Percentiles rank a stretch among this genome's conserved stretches.
Conservation (phyloP, 768 basidiomycete species). For the Polyporus arcularius region DNA sequence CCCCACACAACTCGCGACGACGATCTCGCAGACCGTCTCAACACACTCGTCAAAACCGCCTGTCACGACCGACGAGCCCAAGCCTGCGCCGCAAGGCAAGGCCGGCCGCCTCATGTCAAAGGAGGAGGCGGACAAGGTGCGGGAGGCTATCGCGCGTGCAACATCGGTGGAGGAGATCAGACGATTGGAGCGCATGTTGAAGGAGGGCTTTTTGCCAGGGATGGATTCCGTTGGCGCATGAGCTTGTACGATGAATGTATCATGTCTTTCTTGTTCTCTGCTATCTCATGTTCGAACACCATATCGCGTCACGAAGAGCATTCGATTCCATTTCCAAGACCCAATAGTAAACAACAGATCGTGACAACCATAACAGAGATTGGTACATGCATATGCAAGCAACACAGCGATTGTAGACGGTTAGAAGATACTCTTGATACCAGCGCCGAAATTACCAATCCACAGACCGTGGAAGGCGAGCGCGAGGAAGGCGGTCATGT, state of each 20-base stretch:
- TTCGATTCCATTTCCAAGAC: background rate
- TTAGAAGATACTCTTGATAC: slow-evolving; percentile 17
- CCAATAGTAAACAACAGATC: background rate
- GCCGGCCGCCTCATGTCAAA: slow-evolving; percentile 89
- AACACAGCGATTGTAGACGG: background rate
- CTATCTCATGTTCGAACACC: slow-evolving; percentile 15
- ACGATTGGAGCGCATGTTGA: slow-evolving; percentile 76
- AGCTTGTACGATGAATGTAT: slow-evolving; percentile 30
- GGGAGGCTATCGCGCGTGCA: slow-evolving; percentile 86
- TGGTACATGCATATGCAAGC: background rate
- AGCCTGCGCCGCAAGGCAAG: slow-evolving; percentile 56
- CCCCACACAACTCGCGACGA: slow-evolving; percentile 78
- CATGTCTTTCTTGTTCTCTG: slow-evolving; percentile 34
- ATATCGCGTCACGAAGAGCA: background rate
- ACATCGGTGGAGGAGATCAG: slow-evolving; percentile 89
- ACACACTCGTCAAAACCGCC: slow-evolving; percentile 61
- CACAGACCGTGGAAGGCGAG: slow-evolving; percentile 71
- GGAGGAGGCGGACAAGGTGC: slow-evolving; percentile 87
- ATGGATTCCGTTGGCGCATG: slow-evolving; percentile 79
- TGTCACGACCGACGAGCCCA: slow-evolving; percentile 80
- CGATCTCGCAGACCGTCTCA: slow-evolving; percentile 72
- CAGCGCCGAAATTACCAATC: slow-evolving; percentile 60
- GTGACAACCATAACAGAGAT: background rate
- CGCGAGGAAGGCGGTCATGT: slow-evolving; percentile 59
- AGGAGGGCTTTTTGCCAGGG: slow-evolving; percentile 82